phyloP scores from a whole-genome alignment of 805 yeast species.

The Scheffersomyces spartinae region DNA sequence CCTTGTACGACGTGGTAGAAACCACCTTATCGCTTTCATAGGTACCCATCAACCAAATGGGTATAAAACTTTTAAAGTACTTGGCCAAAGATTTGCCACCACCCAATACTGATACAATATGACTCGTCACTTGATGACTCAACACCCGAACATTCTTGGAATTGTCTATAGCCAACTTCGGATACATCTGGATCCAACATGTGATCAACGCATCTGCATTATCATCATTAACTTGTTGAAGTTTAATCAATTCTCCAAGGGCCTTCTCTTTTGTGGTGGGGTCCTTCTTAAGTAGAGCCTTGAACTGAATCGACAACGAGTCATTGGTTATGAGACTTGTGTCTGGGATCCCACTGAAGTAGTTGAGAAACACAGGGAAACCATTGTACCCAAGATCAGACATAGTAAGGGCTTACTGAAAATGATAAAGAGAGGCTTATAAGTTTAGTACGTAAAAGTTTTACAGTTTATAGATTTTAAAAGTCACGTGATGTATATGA shows the following conservation, averaged over 20 bases:
- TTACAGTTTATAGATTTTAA: too few relatives aligned
- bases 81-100: constrained; percentile 46
- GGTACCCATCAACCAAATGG: constrained; percentile 60
- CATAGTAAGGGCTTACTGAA: too few relatives aligned
- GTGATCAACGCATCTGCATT: constrained; percentile 18
- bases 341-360: constrained; percentile 72
- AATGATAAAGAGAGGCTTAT: too few relatives aligned
- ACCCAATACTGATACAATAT: constrained; percentile 36
- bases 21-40: constrained; percentile 63
- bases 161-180: constrained; percentile 65
- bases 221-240: too few relatives aligned
- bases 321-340: constrained; percentile 37
- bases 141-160: constrained; percentile 51
- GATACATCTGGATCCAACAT: constrained; percentile 72
- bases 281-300: constrained; percentile 67
- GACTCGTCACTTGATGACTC: constrained; percentile 57
- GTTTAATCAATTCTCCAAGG: constrained; percentile 41
- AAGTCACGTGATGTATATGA: too few relatives aligned
- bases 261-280: constrained; percentile 80
- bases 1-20: constrained; percentile 33
- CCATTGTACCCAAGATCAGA: constrained; percentile 25
- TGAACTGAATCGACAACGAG: constrained; percentile 55
- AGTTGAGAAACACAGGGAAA: constrained; percentile 54
- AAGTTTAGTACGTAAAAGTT: too few relatives aligned
- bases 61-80: constrained; percentile 60